A percentile compares a stretch with the other conserved stretches of the same genome.
These are phyloP conservation scores for Tylopilus rubrobrunneus DNA, from an alignment of 768 basidiomycete species.

Conservation along the genomic window DNA sequence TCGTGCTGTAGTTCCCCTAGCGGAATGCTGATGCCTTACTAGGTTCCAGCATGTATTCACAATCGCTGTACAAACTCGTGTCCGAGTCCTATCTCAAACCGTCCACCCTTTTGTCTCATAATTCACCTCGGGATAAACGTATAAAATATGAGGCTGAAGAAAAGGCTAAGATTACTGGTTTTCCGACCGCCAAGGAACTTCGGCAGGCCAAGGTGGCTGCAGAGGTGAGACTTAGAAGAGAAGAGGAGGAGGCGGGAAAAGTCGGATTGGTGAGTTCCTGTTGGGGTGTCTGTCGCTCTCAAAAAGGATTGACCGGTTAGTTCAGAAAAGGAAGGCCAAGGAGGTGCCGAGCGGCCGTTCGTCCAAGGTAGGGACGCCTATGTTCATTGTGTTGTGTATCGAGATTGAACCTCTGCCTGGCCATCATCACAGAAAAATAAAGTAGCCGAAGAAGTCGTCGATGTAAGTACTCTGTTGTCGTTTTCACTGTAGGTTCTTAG, in stretches of 20 bases:
- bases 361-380: slow-evolving; percentile 45
- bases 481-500: not conserved
- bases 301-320: slow-evolving; percentile 19
- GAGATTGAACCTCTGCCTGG: slow-evolving; percentile 19
- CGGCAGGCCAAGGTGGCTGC: slow-evolving; percentile 68
- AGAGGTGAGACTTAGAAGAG: slow-evolving; percentile 54
- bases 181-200: slow-evolving; percentile 79
- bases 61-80: slow-evolving; percentile 69
- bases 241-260: slow-evolving; percentile 72
- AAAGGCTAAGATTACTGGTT: slow-evolving; percentile 65
- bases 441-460: slow-evolving; percentile 52
- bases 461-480: slow-evolving; percentile 47
- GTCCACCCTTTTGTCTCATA: slow-evolving; percentile 71
- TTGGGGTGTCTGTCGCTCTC: not conserved
- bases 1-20: slow-evolving; percentile 1
- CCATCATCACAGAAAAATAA: slow-evolving; percentile 37
- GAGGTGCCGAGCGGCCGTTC: slow-evolving; percentile 42
- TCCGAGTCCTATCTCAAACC: slow-evolving; percentile 71
- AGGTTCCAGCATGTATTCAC: slow-evolving; percentile 46
- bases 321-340: slow-evolving; percentile 61
- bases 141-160: slow-evolving; percentile 81
- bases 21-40: not conserved
- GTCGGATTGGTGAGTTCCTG: slow-evolving; percentile 59
- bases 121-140: slow-evolving; percentile 75
- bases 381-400: not conserved